Evolutionary conservation across 2,329 filamentous ascomycete species (phyloP), one percentile per base, ranked within the genome.

Genomic region (Lecanicillium sp.): DNA sequence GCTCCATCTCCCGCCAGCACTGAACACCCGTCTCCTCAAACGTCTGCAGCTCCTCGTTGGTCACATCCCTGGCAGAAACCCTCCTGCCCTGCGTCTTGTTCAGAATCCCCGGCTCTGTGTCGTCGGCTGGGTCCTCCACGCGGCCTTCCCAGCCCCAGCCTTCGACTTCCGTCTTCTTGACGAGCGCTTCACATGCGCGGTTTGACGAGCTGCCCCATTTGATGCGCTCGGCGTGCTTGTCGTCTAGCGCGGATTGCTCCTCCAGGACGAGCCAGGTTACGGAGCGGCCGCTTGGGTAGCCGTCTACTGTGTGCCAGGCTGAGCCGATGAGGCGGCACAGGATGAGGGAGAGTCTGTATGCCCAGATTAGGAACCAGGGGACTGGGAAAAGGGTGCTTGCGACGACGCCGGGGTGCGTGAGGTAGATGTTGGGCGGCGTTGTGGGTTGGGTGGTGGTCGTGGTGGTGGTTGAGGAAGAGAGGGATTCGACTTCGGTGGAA

Each of bases 201-300:
- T 81, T 73, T 8, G 73, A 73, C n/a, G 77, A 74, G 20, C 83
- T 84, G 3, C 90, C 90, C 90, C 90, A 96, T 64, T 96, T 96
- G 40, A 67, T 36, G 60, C 73, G 56, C 68, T 79, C 45, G 4
- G 69, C 73, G 19, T 54, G 66, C 28, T 69, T 56, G 3, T 64
- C 67, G 36, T 85, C 75, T 12, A 89, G 67, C 15, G 69, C 67
- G 13, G 73, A 72, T 42, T 82, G 73, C 7, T 77, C 65, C 15
- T 81, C 73, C 11, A 96, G 73, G 0, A 83, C 77, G 6, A 94
- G 63, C 83, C 85, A 95, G 17, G 83, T 80, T 5, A 85, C 75
- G 0, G 87, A 78, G 34, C 73, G 73, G 7, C 89, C 86, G 30
- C 83, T 89, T 15, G 75, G 72, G 63, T 95, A 94, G 1, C 80